A percentile compares a stretch with the other conserved stretches of the same genome.
Evolutionary conservation across 371 early-diverging fungal genomes (phyloP).

Genomic region (Circinella minor): DNA sequence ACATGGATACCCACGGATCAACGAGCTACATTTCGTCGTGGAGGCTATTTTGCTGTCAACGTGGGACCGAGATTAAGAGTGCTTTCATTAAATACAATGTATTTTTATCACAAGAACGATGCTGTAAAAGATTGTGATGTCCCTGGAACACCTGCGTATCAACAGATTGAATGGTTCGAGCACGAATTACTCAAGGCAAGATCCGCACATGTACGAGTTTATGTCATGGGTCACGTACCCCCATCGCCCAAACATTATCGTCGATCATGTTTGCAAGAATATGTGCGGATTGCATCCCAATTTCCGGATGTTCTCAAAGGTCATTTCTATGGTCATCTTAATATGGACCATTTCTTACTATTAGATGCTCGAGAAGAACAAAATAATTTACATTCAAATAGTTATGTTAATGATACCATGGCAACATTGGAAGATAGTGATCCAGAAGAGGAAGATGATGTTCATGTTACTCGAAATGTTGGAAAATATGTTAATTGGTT

Average conservation of each 20-base stretch:
- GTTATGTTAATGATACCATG: not conserved
- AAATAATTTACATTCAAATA: constrained; percentile 1
- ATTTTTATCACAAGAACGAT: constrained; percentile 21
- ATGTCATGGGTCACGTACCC: constrained; percentile 79
- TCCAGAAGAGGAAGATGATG: constrained; percentile 19
- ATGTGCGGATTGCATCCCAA: constrained; percentile 60
- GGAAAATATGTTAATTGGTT: constrained; percentile 36
- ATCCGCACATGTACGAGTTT: constrained; percentile 34
- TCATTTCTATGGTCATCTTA: constrained; percentile 83
- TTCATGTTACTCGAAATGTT: constrained; percentile 32
- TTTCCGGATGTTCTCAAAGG: constrained; percentile 70
- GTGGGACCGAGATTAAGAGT: constrained; percentile 18
- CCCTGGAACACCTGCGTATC: constrained; percentile 60
- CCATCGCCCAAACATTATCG: constrained; percentile 74
- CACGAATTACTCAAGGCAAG: constrained; percentile 58
- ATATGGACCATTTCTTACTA: constrained; percentile 78
- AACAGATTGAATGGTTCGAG: constrained; percentile 74
- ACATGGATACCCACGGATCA: constrained; percentile 66
- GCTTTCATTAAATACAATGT: constrained; percentile 23
- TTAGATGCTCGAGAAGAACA: constrained; percentile 25
- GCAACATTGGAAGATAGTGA: not conserved
- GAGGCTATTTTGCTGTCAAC: constrained; percentile 30
- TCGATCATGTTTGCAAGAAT: constrained; percentile 61
- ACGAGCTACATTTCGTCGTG: constrained; percentile 62
- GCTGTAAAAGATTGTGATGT: constrained; percentile 19